Base-by-base conservation (phyloP, 2,329 filamentous ascomycete species). In the Eutypella sp. region DNA sequence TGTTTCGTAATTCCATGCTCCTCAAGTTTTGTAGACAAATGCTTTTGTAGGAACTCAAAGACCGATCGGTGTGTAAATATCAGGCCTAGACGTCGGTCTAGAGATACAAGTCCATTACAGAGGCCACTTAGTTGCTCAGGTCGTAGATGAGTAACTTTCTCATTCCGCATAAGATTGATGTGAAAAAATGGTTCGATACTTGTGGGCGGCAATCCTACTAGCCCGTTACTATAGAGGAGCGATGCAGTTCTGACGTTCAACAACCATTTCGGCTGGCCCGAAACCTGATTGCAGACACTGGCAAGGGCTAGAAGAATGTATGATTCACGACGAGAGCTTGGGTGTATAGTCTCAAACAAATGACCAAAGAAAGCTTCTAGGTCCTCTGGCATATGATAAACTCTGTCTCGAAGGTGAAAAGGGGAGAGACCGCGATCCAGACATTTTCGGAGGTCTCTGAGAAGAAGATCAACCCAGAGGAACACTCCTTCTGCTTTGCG, bases 31-130 rank as follows among this genome's bases (percentile, higher is more conserved):
- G 25, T 13, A 8, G 7, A 7, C 13, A 29, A 29, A 13, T 13
- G 7, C 25, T 29, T 29, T 29, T 29, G 18, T 19, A 49, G 18
- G 19, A 46, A 33, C 34, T 46, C 47, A n/a, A 46, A 13, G 10
- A 49, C 43, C 13, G 47, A 49, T 36, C 47, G 47, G 25, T 49
- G 47, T 13, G 44, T 44, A 22, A 43, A 40, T 39, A 4, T 19
- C 13, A 40, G 43, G 15, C 10, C 6, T n/a, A 31, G 3, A 5
- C 15, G 8, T 44, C 25, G n/a, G 24, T 29, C 18, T 4, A 37
- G 10, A 24, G 46, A 29, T 36, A 49, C 10, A 20, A 49, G 31
- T 13, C 47, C 47, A 27, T 49, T 44, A 41, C 34, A 46, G n/a
- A 40, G 44, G 19, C 20, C 34, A 29, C 38, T 34, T 4, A 45